These are phyloP conservation scores for Leptosphaerulina australis DNA, from an alignment of 2,329 filamentous ascomycete species.

Conservation along the genomic window DNA sequence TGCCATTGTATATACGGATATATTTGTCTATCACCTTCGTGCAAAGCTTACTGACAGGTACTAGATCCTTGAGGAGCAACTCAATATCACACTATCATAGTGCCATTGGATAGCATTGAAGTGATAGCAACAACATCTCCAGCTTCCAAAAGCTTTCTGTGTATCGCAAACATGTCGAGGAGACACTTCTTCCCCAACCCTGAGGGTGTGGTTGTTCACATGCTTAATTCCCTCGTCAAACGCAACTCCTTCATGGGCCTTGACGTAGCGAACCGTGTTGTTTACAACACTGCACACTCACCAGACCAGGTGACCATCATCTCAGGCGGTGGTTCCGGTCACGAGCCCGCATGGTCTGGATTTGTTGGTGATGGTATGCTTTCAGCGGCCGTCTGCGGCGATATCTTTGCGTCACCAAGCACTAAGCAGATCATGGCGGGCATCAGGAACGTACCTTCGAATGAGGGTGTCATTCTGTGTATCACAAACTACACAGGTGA, in stretches of 20 bases:
- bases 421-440: slow-evolving; percentile 59
- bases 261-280: slow-evolving; percentile 56
- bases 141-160: too few relatives aligned
- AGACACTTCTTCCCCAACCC: slow-evolving; percentile 62
- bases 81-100: neutral
- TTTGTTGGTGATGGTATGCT: slow-evolving; percentile 58
- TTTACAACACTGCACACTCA: slow-evolving; percentile 54
- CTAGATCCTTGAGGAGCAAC: neutral
- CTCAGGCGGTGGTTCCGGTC: slow-evolving; percentile 56
- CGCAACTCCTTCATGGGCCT: slow-evolving; percentile 53
- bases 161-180: slow-evolving; percentile 52
- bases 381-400: slow-evolving; percentile 55
- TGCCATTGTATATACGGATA: neutral
- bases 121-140: neutral
- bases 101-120: neutral
- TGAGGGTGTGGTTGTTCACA: slow-evolving; percentile 57
- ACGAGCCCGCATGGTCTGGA: slow-evolving; percentile 58
- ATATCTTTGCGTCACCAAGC: slow-evolving; percentile 56
- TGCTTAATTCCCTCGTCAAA: slow-evolving; percentile 55
- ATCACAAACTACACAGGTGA: slow-evolving; percentile 60
- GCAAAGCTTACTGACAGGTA: neutral
- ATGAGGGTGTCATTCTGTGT: slow-evolving; percentile 55
- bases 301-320: slow-evolving; percentile 54
- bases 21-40: neutral
- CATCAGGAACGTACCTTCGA: slow-evolving; percentile 53